Percentiles rank a stretch among this genome's conserved stretches.
These are phyloP conservation scores for Ophiostoma sp. DNA, from an alignment of 2,329 filamentous ascomycete species.

Conservation along the genomic window DNA sequence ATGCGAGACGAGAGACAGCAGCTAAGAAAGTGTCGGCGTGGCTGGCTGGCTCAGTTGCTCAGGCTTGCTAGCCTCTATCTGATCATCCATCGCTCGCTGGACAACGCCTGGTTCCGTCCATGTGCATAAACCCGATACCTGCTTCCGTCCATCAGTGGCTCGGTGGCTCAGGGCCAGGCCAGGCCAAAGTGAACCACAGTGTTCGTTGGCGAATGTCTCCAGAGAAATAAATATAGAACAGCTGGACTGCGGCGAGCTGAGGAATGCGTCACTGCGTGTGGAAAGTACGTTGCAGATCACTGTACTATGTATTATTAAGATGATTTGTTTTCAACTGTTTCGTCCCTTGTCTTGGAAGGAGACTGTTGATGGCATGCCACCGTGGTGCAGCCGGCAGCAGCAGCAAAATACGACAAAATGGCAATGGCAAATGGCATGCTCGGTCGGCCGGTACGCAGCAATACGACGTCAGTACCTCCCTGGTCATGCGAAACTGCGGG, in stretches of 20 bases:
- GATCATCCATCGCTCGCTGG: not conserved
- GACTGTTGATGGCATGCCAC: not conserved
- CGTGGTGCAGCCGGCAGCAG: not conserved
- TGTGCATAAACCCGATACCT: constrained; percentile 11
- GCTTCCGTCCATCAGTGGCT: not conserved
- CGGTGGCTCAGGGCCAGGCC: no score
- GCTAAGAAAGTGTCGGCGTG: not conserved
- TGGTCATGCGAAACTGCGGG: not conserved
- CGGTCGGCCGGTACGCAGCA: not conserved
- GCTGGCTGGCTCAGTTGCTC: not conserved
- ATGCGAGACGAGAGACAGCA: not conserved
- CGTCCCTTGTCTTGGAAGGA: not conserved
- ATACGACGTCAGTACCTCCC: not conserved
- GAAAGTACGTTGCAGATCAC: not conserved
- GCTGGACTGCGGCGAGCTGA: not conserved
- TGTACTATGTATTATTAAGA: not conserved
- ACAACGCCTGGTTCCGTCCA: not conserved
- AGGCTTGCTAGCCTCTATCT: no score
- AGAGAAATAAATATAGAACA: not conserved
- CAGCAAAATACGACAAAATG: not conserved
- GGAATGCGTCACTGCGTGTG: not conserved
- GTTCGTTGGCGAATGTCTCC: no score
- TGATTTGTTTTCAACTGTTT: not conserved
- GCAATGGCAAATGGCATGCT: not conserved
- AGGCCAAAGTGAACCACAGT: no score